Conservation (phyloP, 441 rosid genomes). For the Populus hybrid region DNA sequence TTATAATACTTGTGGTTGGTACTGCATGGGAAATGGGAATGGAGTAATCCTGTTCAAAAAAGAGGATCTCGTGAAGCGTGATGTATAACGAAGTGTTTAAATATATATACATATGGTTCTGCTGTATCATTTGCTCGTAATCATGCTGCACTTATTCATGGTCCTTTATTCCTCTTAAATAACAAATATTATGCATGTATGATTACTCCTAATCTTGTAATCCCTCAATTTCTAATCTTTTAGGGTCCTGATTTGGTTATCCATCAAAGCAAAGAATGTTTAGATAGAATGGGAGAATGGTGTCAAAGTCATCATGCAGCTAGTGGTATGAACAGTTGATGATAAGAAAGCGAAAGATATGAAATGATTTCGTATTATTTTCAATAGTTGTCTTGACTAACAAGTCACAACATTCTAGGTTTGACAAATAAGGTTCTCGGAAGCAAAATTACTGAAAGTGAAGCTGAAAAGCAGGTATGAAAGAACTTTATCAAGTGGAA, state of each 20-base stretch:
- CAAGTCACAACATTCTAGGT: conserved; percentile 39
- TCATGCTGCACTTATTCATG: background rate
- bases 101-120: background rate
- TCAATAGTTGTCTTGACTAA: conserved; percentile 4
- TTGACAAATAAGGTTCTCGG: conserved; percentile 70
- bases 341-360: background rate
- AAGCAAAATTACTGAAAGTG: conserved; percentile 64
- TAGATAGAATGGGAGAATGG: conserved; percentile 88
- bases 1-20: background rate
- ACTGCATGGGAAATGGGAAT: background rate
- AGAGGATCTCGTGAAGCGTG: background rate
- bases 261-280: conserved; percentile 71
- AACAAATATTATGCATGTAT: background rate
- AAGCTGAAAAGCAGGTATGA: conserved; percentile 86
- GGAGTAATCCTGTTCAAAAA: background rate
- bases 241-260: conserved; percentile 93
- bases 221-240: conserved; percentile 12
- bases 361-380: background rate
- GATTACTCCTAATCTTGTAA: conserved; percentile 1
- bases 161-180: background rate
- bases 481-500: conserved; percentile 4
- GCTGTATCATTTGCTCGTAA: background rate
- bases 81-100: background rate
- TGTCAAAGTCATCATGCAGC: conserved; percentile 83
- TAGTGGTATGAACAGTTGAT: conserved; percentile 56